These are phyloP conservation scores for Corylus heterophylla DNA, from an alignment of 306 rosid species.

Conservation along the genomic window DNA sequence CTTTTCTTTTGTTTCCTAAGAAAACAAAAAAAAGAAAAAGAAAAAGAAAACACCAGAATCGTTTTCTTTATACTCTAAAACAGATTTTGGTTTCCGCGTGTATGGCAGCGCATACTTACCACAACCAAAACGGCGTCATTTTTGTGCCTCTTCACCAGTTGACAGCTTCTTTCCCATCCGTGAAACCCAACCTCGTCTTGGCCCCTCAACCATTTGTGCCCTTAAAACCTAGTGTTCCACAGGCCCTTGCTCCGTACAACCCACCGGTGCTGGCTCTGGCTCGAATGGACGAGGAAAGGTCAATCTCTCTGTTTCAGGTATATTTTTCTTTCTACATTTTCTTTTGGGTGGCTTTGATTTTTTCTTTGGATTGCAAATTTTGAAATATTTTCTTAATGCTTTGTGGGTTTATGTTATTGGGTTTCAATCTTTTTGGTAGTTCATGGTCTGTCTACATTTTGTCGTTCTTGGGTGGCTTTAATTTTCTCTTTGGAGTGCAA, in stretches of 20 bases:
- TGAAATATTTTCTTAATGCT: neutral
- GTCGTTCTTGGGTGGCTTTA: neutral
- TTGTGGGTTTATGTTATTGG: constrained; percentile 8
- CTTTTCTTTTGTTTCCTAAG: neutral
- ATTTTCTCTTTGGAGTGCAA: neutral
- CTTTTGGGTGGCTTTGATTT: neutral
- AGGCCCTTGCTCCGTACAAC: constrained; percentile 21
- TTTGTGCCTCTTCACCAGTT: neutral
- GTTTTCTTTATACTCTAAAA: neutral
- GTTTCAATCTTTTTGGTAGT: constrained; percentile 24
- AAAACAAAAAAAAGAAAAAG: neutral
- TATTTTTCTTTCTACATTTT: neutral
- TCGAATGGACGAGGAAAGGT: constrained; percentile 34
- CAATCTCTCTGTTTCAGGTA: constrained; percentile 42
- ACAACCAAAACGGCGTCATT: constrained; percentile 27
- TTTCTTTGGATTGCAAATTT: neutral
- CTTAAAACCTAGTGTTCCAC: constrained; percentile 14
- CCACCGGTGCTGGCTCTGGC: neutral
- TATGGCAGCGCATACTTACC: constrained; percentile 29
- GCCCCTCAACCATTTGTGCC: constrained; percentile 13
- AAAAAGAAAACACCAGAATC: neutral
- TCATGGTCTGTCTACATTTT: constrained; percentile 21
- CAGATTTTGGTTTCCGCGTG: constrained; percentile 5
- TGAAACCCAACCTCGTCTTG: constrained; percentile 9
- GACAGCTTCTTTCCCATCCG: neutral